A percentile compares a stretch with the other conserved stretches of the same genome.
Conservation (phyloP, 805 yeast genomes). For the Tetrapisispora pingtungensis region DNA sequence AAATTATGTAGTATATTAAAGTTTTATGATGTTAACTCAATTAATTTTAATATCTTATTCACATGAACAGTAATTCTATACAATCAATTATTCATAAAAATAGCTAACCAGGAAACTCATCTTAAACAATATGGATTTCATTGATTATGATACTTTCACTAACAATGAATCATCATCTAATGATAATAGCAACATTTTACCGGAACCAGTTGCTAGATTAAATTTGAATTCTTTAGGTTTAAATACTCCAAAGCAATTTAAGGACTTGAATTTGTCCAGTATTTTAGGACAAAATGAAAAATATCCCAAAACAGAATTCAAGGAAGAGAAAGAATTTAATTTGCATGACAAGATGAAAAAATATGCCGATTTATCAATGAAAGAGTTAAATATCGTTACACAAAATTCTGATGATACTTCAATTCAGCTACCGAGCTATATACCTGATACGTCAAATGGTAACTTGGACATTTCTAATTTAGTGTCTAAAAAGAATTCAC, state of each 20-base stretch:
- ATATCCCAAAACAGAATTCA: not conserved
- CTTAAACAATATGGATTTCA: constrained; percentile 31
- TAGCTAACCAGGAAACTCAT: not conserved
- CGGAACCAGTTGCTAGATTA: constrained; percentile 24
- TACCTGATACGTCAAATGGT: constrained; percentile 1
- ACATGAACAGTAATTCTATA: no score
- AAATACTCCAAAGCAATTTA: not conserved
- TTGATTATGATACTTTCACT: constrained; percentile 39
- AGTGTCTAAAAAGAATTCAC: not conserved
- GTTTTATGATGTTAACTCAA: no score
- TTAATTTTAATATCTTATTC: no score
- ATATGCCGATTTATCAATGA: constrained; percentile 3
- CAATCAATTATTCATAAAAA: no score
- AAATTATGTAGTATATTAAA: no score
- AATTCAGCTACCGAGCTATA: constrained; percentile 1
- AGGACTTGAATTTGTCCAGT: not conserved
- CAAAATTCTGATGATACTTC: not conserved
- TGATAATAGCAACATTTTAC: constrained; percentile 9
- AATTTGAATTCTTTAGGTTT: constrained; percentile 5
- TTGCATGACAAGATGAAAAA: constrained; percentile 4
- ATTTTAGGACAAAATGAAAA: not conserved
- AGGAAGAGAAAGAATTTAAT: not conserved
- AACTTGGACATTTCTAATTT: constrained; percentile 2
- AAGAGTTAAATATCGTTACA: not conserved
- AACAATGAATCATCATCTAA: constrained; percentile 16